Evolutionary conservation across 352 stramenopile species (phyloP).

Genomic region (Globisporangium spinosum): DNA sequence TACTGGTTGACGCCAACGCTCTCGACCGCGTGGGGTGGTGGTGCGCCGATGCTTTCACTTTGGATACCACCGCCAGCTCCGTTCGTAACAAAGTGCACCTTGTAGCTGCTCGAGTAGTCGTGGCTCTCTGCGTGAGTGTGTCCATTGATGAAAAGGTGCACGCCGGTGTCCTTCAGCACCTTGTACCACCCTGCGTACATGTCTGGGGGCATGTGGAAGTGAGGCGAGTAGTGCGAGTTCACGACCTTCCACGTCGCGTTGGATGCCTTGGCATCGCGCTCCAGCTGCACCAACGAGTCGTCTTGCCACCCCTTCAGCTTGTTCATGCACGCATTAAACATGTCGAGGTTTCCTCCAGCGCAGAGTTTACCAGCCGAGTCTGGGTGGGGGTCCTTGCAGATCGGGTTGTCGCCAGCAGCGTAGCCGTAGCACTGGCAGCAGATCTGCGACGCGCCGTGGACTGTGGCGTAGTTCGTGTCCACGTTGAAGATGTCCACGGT

Average conservation of each 20-base stretch:
- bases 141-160: conserved; percentile 65
- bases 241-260: conserved; percentile 65
- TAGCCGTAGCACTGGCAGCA: conserved; percentile 80
- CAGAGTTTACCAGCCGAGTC: conserved; percentile 38
- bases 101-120: conserved; percentile 50
- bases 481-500: conserved; percentile 75
- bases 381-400: conserved; percentile 43
- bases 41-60: conserved; percentile 57
- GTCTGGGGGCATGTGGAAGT: conserved; percentile 58
- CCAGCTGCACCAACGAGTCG: conserved; percentile 48
- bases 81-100: conserved; percentile 70
- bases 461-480: conserved; percentile 58
- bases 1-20: conserved; percentile 17
- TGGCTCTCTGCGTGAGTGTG: conserved; percentile 70
- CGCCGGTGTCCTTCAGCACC: conserved; percentile 37
- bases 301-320: conserved; percentile 53
- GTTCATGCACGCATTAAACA: conserved; percentile 57
- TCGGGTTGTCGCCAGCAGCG: conserved; percentile 23
- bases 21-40: conserved; percentile 36
- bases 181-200: conserved; percentile 59
- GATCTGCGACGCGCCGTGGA: conserved; percentile 58
- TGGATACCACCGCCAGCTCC: conserved; percentile 67
- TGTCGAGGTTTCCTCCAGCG: conserved; percentile 40
- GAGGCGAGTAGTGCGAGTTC: conserved; percentile 66
- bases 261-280: conserved; percentile 41